Percentiles rank a stretch among this genome's conserved stretches.
These are phyloP conservation scores for Aspergillus hortae DNA, from an alignment of 2,329 filamentous ascomycete genomes.

Conservation along the genomic window DNA sequence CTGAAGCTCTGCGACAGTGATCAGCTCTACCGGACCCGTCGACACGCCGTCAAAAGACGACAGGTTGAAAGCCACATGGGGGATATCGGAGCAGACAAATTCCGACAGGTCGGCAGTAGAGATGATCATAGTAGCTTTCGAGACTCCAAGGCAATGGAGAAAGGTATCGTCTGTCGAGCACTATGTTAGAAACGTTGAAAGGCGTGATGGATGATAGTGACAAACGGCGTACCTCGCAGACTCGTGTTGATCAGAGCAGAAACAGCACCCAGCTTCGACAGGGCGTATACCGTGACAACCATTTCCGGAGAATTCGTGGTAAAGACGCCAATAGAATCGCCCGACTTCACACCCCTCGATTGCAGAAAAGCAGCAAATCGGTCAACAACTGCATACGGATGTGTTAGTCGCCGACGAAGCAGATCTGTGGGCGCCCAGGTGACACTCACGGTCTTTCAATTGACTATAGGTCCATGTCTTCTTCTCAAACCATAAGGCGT, in stretches of 20 bases:
- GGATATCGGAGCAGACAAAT: conserved; percentile 30
- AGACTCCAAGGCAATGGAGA: conserved; percentile 43
- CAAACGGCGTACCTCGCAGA: conserved; percentile 37
- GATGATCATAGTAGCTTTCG: conserved; percentile 39
- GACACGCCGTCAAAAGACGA: conserved; percentile 33
- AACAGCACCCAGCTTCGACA: conserved; percentile 46
- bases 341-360: conserved; percentile 32
- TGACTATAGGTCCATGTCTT: conserved; percentile 47
- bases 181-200: no score
- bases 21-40: conserved; percentile 18
- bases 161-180: conserved; percentile 39
- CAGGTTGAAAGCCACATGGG: conserved; percentile 37
- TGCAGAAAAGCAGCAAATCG: conserved; percentile 43
- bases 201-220: neutral
- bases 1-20: conserved; percentile 24
- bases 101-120: conserved; percentile 44
- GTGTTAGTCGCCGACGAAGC: conserved; percentile 6
- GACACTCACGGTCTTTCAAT: conserved; percentile 39
- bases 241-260: conserved; percentile 47
- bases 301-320: conserved; percentile 50
- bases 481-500: conserved; percentile 49
- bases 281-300: conserved; percentile 42
- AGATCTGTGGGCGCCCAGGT: neutral
- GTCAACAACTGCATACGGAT: conserved; percentile 36
- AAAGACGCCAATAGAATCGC: conserved; percentile 46